Evolutionary conservation across 345 rosid genomes (phyloP).

Genomic region (Psidium friedrichsthalianum): DNA sequence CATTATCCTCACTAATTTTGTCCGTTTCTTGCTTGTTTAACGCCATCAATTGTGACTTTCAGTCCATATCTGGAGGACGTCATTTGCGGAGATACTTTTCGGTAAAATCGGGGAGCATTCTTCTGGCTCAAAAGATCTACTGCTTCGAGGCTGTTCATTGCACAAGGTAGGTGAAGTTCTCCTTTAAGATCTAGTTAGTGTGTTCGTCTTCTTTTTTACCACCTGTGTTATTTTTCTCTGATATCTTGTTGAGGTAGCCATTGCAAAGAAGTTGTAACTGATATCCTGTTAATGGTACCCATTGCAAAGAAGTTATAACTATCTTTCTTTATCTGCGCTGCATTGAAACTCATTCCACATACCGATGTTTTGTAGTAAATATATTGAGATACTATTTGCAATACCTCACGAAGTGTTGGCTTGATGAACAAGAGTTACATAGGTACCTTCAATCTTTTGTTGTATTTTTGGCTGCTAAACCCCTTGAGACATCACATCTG

Average conservation of each 20-base stretch:
- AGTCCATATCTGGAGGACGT: constrained; percentile 95
- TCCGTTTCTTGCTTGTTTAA: neutral
- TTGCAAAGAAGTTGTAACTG: neutral
- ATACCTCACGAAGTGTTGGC: neutral
- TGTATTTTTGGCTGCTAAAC: neutral
- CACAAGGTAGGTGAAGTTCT: constrained; percentile 39
- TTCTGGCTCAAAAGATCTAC: constrained; percentile 31
- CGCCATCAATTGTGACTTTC: neutral
- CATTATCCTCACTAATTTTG: neutral
- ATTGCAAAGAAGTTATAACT: neutral
- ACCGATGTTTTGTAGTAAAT: neutral
- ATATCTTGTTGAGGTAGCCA: neutral
- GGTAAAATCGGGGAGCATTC: constrained; percentile 42
- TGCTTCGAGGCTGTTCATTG: constrained; percentile 58
- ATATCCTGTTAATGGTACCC: neutral
- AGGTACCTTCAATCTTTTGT: neutral
- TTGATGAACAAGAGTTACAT: neutral
- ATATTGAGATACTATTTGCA: neutral
- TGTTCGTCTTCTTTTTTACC: neutral
- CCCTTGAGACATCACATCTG: neutral
- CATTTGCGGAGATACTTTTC: constrained; percentile 82
- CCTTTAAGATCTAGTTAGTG: neutral
- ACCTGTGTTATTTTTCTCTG: neutral
- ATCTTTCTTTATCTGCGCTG: neutral
- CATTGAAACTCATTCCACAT: neutral